phyloP scores from a whole-genome alignment of 2,329 filamentous ascomycete genomes.

The Neopestalotiopsis sp. region DNA sequence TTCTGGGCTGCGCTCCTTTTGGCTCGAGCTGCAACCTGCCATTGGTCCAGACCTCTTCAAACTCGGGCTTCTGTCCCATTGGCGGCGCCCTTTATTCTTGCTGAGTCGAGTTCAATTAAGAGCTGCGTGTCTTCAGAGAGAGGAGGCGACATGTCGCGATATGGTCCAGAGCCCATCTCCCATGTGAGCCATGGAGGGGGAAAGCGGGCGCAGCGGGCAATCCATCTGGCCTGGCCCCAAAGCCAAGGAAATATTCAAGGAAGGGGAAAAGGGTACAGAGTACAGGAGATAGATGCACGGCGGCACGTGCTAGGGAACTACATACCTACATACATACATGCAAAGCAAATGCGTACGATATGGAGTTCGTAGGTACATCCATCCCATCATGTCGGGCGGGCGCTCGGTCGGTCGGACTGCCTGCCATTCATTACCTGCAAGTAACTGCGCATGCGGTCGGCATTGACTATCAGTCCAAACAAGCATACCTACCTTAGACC shows the following conservation, averaged over 20 bases:
- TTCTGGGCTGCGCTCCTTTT: neutral
- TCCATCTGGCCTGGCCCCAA: too few species aligned
- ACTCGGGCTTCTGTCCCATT: neutral
- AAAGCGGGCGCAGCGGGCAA: neutral
- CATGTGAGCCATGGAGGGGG: neutral
- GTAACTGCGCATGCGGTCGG: neutral
- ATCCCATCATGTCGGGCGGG: neutral
- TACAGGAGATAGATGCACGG: neutral
- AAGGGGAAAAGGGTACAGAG: too few species aligned
- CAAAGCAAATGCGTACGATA: neutral
- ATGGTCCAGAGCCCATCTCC: too few species aligned
- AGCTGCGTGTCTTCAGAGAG: neutral
- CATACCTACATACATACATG: too few species aligned
- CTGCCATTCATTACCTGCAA: neutral
- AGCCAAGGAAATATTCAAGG: too few species aligned
- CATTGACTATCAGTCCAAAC: neutral
- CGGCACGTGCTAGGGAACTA: neutral
- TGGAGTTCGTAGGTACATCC: neutral
- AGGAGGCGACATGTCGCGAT: too few species aligned
- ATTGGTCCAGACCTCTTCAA: conserved; percentile 14
- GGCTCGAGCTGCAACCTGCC: conserved; percentile 6
- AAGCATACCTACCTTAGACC: neutral
- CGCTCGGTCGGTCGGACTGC: neutral
- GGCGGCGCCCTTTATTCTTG: neutral
- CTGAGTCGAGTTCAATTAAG: neutral